Percentiles rank a stretch among this genome's conserved stretches.
Evolutionary conservation across 2,329 filamentous ascomycete species (phyloP).

Genomic region (Colletotrichum sp.): DNA sequence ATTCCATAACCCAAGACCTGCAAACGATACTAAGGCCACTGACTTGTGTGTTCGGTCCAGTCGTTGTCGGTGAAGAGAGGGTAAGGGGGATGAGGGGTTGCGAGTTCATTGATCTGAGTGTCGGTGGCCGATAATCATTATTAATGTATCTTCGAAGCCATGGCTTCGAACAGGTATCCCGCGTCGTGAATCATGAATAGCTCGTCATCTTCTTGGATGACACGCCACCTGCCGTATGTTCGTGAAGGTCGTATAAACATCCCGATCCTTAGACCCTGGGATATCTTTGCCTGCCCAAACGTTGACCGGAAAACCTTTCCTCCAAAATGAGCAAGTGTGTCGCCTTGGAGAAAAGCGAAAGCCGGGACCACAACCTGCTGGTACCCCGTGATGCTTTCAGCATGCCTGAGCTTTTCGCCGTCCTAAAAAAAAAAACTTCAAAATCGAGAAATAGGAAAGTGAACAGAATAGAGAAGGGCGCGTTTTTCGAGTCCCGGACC

Average conservation of each 20-base stretch:
- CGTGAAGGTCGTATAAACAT: constrained; percentile 9
- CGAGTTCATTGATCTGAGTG: background rate
- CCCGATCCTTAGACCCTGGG: constrained; percentile 4
- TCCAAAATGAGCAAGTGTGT: constrained; percentile 10
- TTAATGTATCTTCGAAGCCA: constrained; percentile 19
- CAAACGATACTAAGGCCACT: constrained; percentile 1
- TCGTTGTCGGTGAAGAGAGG: background rate
- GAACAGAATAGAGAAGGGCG: background rate
- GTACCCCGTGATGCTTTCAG: background rate
- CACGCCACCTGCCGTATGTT: constrained; percentile 16
- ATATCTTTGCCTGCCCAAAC: constrained; percentile 20
- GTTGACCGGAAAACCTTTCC: constrained; percentile 18
- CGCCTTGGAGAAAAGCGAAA: constrained; percentile 3
- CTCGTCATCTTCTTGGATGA: background rate
- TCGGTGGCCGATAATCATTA: constrained; percentile 17
- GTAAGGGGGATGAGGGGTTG: background rate
- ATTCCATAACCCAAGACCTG: constrained; percentile 10
- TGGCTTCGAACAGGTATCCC: constrained; percentile 23
- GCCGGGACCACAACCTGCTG: background rate
- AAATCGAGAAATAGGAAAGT: background rate
- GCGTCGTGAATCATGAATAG: constrained; percentile 15
- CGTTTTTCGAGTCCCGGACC: constrained; percentile 5
- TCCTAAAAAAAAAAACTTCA: background rate
- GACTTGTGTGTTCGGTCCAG: constrained; percentile 9
- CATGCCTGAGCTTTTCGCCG: background rate